Evolutionary conservation across 495 filamentous ascomycete genomes (phyloP), one percentile per base, ranked within the genome.

Genomic region (Copromyces sp.): DNA sequence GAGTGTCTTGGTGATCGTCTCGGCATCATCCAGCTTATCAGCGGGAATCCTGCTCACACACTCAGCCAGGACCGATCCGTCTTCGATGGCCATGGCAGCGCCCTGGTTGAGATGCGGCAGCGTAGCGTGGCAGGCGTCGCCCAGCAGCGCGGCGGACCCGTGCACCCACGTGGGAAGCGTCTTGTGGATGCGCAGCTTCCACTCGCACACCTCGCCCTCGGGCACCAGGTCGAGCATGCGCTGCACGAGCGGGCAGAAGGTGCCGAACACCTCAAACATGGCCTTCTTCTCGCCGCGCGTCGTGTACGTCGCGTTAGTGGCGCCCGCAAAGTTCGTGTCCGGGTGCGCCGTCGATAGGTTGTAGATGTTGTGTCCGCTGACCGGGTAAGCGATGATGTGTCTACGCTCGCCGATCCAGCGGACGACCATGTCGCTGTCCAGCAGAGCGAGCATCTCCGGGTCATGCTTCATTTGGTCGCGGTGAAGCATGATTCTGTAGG

Each of bases 1-100:
- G 68, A 95, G 84, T 9, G 88, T 87, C 76, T 88, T 88, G 76
- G 89, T 85, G 69, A 95, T 84, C 7, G 85, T 83, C 42, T 86
- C 85, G 1, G 88, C 82, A 6, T 81, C 82, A 5, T 83, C 80
- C 24, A 73, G 41, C 70, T 85, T 83, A 72, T 77, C 78, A 59
- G 72, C 73, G 3, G 89, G 87, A 5, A 91, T 81, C 61, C 81
- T 78, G 65, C 85, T 81, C 9, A 95, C 86, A 40, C 88, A 87
- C 41, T 89, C 87, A n/a, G 87, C 90, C 9, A 94, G 79, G 32
- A 92, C 91, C 32, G 88, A 91, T 17, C 88, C 90, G 77, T 94
- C 91, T 82, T 95, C 93, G 70, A 94, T 91, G 38, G 91, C 92
- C 84, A 93, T 91, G n/a, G 92, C 92, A 38, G 91, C 92, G n/a